These are phyloP conservation scores for Musa beccarii DNA, from an alignment of 176 grass and related monocot species.

Conservation along the genomic window DNA sequence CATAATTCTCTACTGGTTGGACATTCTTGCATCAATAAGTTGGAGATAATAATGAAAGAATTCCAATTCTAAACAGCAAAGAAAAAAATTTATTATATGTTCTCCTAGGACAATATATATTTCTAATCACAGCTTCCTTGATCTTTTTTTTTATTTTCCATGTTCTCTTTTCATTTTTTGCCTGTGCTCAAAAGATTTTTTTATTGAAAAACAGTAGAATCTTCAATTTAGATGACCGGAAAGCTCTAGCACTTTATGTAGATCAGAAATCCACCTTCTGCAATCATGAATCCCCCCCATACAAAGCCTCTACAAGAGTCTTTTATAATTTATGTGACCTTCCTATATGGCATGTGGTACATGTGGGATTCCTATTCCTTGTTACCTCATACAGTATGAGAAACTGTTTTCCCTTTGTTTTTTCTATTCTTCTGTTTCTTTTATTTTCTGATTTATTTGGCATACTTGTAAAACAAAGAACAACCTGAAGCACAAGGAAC, in stretches of 20 bases:
- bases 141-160: background rate
- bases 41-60: too few species aligned
- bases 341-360: background rate
- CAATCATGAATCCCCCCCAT: background rate
- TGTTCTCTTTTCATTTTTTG: background rate
- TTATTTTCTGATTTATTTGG: too few species aligned
- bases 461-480: too few species aligned
- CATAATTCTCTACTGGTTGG: too few species aligned
- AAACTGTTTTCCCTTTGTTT: too few species aligned
- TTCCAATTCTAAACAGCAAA: background rate
- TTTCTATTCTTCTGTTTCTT: too few species aligned
- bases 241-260: background rate
- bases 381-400: too few species aligned
- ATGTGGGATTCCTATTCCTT: background rate
- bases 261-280: background rate
- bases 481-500: too few species aligned
- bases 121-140: background rate
- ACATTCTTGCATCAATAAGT: too few species aligned
- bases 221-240: background rate
- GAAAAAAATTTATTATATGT: slow-evolving; percentile 15
- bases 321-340: background rate
- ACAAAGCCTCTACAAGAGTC: background rate
- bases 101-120: background rate
- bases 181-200: background rate
- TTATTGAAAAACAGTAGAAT: background rate